Evolutionary conservation across 106 monocot species (phyloP).

Genomic region (Xerophyta viscosa): DNA sequence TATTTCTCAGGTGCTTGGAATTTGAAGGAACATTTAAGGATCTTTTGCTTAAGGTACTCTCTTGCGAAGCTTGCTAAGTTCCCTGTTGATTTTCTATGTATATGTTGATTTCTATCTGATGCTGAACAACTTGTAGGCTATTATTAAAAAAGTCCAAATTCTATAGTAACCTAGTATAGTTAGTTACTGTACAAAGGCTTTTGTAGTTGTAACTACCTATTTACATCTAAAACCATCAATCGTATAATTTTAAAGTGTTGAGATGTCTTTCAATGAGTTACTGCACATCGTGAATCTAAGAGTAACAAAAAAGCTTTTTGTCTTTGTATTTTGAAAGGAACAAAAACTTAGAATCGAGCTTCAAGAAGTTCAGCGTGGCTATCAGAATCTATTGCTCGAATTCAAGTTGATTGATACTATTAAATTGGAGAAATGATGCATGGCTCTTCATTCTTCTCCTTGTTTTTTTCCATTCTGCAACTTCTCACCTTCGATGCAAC

Average conservation of each 20-base stretch:
- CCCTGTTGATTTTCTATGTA: not conserved
- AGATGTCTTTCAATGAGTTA: too few relatives aligned
- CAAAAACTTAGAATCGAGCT: slow-evolving; percentile 32
- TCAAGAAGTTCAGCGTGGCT: slow-evolving; percentile 16
- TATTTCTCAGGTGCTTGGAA: slow-evolving; percentile 14
- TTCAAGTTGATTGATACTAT: slow-evolving; percentile 17
- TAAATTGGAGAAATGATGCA: slow-evolving; percentile 19
- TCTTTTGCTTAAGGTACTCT: slow-evolving; percentile 15
- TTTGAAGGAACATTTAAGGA: slow-evolving; percentile 10
- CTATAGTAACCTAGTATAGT: too few relatives aligned
- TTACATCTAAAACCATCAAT: too few relatives aligned
- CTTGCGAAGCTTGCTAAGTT: not conserved
- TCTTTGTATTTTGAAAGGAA: slow-evolving; percentile 18
- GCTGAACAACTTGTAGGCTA: too few relatives aligned
- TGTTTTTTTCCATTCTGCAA: too few relatives aligned
- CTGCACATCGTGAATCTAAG: too few relatives aligned
- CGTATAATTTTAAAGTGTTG: not conserved
- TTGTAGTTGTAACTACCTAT: too few relatives aligned
- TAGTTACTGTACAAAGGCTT: too few relatives aligned
- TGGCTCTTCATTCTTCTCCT: too few relatives aligned
- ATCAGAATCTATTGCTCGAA: slow-evolving; percentile 19
- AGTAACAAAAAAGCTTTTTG: not conserved
- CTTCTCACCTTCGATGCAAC: too few relatives aligned
- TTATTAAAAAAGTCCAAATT: too few relatives aligned
- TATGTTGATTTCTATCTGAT: not conserved